phyloP scores from a whole-genome alignment of 306 rosid species.

The Gleditsia sinensis region DNA sequence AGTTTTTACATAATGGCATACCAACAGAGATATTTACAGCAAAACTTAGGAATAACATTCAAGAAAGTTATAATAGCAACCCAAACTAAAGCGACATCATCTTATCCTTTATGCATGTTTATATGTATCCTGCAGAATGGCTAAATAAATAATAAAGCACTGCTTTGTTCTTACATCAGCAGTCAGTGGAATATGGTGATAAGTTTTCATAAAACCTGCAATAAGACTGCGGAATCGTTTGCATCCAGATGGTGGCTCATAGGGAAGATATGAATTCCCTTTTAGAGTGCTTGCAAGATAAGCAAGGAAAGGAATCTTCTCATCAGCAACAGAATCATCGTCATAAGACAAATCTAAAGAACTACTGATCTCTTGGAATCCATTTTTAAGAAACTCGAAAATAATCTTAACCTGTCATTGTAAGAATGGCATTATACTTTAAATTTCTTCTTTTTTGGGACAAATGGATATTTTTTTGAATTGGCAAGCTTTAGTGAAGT shows the following conservation, averaged over 20 bases:
- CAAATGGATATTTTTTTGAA: slow-evolving; percentile 33
- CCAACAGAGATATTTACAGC: slow-evolving; percentile 22
- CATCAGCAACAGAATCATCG: slow-evolving; percentile 97
- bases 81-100: background rate
- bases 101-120: slow-evolving; percentile 25
- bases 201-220: slow-evolving; percentile 91
- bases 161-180: slow-evolving; percentile 62
- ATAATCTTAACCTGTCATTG: slow-evolving; percentile 89
- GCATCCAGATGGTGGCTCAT: slow-evolving; percentile 97
- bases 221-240: slow-evolving; percentile 80
- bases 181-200: slow-evolving; percentile 86
- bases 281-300: slow-evolving; percentile 76
- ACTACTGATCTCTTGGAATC: slow-evolving; percentile 92
- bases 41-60: background rate
- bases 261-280: slow-evolving; percentile 64
- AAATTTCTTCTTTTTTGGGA: slow-evolving; percentile 29
- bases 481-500: slow-evolving; percentile 30
- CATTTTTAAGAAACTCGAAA: slow-evolving; percentile 86
- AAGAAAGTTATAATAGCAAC: background rate
- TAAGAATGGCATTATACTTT: slow-evolving; percentile 35
- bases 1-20: background rate
- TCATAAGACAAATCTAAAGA: slow-evolving; percentile 89
- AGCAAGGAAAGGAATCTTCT: slow-evolving; percentile 93
- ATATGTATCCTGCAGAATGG: slow-evolving; percentile 12
- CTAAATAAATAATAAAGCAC: slow-evolving; percentile 21